Evolutionary conservation across 352 stramenopile species (phyloP).

Genomic region (Globisporangium cylindrosporum): DNA sequence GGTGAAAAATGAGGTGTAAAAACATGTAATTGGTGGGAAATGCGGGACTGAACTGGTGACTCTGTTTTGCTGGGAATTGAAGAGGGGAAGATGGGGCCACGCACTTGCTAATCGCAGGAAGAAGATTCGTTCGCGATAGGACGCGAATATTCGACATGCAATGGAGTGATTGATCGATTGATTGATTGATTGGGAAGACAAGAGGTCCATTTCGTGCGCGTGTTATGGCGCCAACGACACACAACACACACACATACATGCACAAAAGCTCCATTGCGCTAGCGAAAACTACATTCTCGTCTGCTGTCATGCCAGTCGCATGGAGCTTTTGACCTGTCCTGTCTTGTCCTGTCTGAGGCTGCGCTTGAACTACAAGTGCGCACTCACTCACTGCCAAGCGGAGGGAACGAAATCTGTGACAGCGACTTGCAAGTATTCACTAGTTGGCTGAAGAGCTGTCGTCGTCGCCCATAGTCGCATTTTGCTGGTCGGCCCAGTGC

Average conservation of each 20-base stretch:
- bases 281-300: not conserved
- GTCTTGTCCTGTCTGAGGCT: not conserved
- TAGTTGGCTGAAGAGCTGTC: conserved; percentile 7
- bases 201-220: not conserved
- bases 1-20: not conserved
- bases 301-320: not conserved
- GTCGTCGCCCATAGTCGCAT: conserved; percentile 32
- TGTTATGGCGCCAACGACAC: not conserved
- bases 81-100: not conserved
- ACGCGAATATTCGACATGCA: not conserved
- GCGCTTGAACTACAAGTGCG: not conserved
- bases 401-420: not conserved
- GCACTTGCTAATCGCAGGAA: not conserved
- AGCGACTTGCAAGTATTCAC: not conserved
- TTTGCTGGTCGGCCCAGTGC: conserved; percentile 67
- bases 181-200: not conserved
- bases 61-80: not conserved
- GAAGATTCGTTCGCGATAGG: conserved; percentile 2
- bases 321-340: not conserved
- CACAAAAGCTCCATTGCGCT: not conserved
- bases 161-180: not conserved
- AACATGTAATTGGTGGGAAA: not conserved
- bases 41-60: not conserved
- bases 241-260: not conserved
- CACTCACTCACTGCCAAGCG: not conserved